Evolutionary conservation across 2,329 filamentous ascomycete species (phyloP).

Genomic region (Aureobasidium vineae): DNA sequence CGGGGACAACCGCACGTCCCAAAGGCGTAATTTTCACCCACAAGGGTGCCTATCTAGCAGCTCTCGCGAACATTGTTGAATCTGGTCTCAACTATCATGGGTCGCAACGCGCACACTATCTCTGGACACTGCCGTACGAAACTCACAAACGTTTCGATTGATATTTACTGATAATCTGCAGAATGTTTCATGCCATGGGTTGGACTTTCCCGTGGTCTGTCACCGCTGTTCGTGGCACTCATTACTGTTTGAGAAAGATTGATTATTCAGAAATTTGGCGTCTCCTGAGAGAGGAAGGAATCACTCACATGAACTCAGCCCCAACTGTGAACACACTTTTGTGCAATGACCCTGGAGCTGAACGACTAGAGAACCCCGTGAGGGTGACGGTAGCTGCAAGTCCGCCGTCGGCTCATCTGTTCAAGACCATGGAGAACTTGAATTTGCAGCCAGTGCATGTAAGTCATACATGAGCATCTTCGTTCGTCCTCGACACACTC

Average conservation of each 20-base stretch:
- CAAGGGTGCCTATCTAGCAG: conserved; percentile 79
- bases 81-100: conserved; percentile 70
- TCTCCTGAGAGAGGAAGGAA: conserved; percentile 76
- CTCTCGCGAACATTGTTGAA: conserved; percentile 83
- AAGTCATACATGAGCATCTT: background rate
- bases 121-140: conserved; percentile 76
- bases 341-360: conserved; percentile 75
- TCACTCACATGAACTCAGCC: conserved; percentile 95
- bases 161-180: background rate
- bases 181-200: conserved; percentile 69
- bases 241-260: conserved; percentile 91
- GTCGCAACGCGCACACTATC: conserved; percentile 58
- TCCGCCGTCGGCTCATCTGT: conserved; percentile 84
- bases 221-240: conserved; percentile 89
- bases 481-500: background rate
- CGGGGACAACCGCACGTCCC: conserved; percentile 83
- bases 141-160: background rate
- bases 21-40: conserved; percentile 95
- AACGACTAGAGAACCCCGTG: conserved; percentile 63
- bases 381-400: conserved; percentile 89
- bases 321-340: conserved; percentile 95
- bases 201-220: conserved; percentile 60
- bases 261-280: conserved; percentile 93
- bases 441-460: conserved; percentile 67
- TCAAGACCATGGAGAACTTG: conserved; percentile 84